These are phyloP conservation scores for Panicum miliaceum DNA, from an alignment of 176 grass and related monocot species.

Conservation along the genomic window DNA sequence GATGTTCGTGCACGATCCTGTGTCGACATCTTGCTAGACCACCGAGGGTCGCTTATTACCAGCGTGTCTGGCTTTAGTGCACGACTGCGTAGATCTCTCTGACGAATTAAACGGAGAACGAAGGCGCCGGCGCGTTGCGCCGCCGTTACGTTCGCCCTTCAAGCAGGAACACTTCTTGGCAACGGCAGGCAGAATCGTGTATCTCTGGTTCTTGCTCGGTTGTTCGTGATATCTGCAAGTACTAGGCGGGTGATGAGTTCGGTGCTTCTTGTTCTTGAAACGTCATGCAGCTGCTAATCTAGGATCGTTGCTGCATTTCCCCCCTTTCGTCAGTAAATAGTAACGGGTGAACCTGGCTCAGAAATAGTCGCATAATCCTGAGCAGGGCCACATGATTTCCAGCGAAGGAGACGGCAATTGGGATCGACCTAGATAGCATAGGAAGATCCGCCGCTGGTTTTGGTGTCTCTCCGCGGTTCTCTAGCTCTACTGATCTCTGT, in stretches of 20 bases:
- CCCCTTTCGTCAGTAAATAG: not conserved
- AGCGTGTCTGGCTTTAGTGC: too few species aligned
- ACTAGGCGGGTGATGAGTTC: not conserved
- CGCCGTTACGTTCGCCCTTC: too few species aligned
- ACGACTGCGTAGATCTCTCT: too few species aligned
- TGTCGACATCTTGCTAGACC: too few species aligned
- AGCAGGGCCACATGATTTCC: not conserved
- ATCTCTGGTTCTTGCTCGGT: not conserved
- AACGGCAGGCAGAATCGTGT: too few species aligned
- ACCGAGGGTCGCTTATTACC: too few species aligned
- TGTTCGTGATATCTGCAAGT: not conserved
- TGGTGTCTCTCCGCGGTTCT: not conserved
- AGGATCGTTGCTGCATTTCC: not conserved
- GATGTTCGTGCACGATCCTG: too few species aligned
- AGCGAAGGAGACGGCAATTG: not conserved
- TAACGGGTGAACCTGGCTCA: not conserved
- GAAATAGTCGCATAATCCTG: not conserved
- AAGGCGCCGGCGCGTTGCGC: too few species aligned
- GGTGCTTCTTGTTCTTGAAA: not conserved
- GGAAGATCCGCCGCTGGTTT: not conserved
- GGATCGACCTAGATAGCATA: not conserved
- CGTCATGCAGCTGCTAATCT: not conserved
- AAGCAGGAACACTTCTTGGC: too few species aligned
- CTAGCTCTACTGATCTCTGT: not conserved
- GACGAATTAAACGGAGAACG: too few species aligned